Evolutionary conservation across 345 rosid genomes (phyloP).

Genomic region (Arabidopsis suecica): DNA sequence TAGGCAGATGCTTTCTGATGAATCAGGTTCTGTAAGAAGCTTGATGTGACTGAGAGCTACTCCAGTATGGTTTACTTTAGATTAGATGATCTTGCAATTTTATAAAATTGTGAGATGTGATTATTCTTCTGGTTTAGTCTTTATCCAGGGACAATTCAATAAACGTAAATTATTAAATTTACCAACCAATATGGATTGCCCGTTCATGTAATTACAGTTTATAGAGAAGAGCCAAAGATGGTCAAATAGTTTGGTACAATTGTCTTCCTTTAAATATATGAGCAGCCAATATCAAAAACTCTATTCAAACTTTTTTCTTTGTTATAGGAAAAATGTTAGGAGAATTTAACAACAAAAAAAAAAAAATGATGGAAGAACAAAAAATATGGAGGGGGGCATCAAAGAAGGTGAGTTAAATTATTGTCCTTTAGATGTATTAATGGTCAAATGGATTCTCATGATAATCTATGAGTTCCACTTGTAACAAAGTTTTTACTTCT

Average conservation of each 20-base stretch:
- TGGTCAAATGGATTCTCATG: conserved; percentile 45
- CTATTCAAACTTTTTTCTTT: not conserved
- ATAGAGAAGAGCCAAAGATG: conserved; percentile 17
- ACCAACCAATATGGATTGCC: not conserved
- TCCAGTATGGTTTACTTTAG: not conserved
- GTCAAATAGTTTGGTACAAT: conserved; percentile 5
- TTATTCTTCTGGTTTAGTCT: not conserved
- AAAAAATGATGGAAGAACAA: conserved; percentile 31
- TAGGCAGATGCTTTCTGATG: conserved; percentile 38
- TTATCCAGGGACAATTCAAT: conserved; percentile 2
- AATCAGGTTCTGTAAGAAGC: conserved; percentile 25
- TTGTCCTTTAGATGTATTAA: conserved; percentile 38
- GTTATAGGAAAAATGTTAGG: not conserved
- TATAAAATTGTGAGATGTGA: conserved; percentile 2
- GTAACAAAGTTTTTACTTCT: conserved; percentile 41
- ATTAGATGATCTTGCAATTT: conserved; percentile 5
- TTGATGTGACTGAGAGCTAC: conserved; percentile 33
- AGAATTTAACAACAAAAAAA: not conserved
- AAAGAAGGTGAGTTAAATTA: conserved; percentile 39
- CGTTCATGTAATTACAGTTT: not conserved
- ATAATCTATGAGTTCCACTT: conserved; percentile 50
- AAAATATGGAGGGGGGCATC: conserved; percentile 35
- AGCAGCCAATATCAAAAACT: not conserved
- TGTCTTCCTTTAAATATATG: not conserved
- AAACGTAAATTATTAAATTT: not conserved